Evolutionary conservation across 1,284 basidiomycete genomes (phyloP).

Genomic region (Inonotus obliquus): DNA sequence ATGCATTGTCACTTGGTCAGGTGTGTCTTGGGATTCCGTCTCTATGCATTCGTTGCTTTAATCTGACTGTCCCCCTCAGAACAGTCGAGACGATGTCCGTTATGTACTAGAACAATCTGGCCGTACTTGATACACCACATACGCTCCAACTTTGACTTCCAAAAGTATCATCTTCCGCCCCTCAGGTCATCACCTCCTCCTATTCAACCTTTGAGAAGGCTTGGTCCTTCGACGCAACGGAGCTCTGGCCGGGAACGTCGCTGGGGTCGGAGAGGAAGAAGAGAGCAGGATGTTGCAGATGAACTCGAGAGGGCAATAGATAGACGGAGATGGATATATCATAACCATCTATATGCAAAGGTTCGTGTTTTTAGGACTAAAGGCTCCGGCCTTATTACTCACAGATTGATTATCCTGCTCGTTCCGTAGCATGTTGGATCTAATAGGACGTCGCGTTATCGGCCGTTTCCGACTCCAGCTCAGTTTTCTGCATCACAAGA

Average conservation of each 20-base stretch:
- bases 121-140: conserved; percentile 79
- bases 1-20: conserved; percentile 80
- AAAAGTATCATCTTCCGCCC: conserved; percentile 75
- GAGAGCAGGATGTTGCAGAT: conserved; percentile 46
- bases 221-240: conserved; percentile 26
- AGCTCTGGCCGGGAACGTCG: conserved; percentile 41
- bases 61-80: conserved; percentile 33
- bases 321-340: conserved; percentile 62
- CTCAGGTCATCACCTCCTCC: conserved; percentile 48
- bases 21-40: conserved; percentile 37
- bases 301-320: conserved; percentile 62
- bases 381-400: conserved; percentile 10
- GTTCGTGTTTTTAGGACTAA: conserved; percentile 37
- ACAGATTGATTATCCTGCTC: conserved; percentile 2
- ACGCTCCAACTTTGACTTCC: conserved; percentile 71
- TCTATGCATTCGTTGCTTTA: background rate
- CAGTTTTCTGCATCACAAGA: conserved; percentile 75
- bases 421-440: conserved; percentile 73
- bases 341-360: conserved; percentile 74
- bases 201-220: conserved; percentile 29
- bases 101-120: conserved; percentile 73
- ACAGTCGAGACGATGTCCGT: conserved; percentile 73
- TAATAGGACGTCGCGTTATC: conserved; percentile 76
- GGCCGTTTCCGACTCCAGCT: conserved; percentile 74
- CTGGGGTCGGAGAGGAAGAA: conserved; percentile 44